Evolutionary conservation across 1,284 basidiomycete genomes (phyloP).

Genomic region (Xerocomus amazonicus): DNA sequence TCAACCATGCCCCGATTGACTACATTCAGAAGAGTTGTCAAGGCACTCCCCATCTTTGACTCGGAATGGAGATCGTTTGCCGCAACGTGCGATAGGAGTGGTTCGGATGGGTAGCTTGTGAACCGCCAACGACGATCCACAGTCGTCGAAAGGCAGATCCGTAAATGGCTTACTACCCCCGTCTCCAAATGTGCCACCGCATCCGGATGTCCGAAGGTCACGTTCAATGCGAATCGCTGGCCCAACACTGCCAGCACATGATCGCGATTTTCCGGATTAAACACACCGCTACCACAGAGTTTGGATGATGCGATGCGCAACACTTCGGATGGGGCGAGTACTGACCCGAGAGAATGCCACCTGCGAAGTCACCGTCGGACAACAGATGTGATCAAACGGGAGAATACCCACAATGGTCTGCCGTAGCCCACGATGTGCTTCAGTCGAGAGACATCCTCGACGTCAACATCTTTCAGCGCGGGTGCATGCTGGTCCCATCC

Average conservation of each 20-base stretch:
- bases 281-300: background rate
- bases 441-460: background rate
- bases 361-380: too few relatives aligned
- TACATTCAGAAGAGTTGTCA: background rate
- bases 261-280: background rate
- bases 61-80: too few relatives aligned
- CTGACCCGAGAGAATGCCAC: too few relatives aligned
- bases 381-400: too few relatives aligned
- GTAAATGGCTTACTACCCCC: constrained; percentile 10
- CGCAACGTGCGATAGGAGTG: constrained; percentile 1
- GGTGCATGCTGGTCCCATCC: constrained; percentile 1
- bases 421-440: background rate
- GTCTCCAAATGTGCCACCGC: constrained; percentile 2
- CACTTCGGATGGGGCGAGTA: too few relatives aligned
- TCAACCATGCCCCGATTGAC: constrained; percentile 12
- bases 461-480: background rate
- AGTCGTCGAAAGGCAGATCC: constrained; percentile 2
- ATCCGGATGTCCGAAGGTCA: constrained; percentile 5
- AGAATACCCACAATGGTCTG: constrained; percentile 3
- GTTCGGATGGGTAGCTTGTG: too few relatives aligned
- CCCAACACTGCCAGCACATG: constrained; percentile 9
- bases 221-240: constrained; percentile 9
- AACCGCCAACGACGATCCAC: constrained; percentile 5
- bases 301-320: too few relatives aligned
- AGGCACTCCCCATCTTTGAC: background rate